Evolutionary conservation across 305 asterid genomes (phyloP), one percentile per base, ranked within the genome.

Genomic region (Striga hermonthica): DNA sequence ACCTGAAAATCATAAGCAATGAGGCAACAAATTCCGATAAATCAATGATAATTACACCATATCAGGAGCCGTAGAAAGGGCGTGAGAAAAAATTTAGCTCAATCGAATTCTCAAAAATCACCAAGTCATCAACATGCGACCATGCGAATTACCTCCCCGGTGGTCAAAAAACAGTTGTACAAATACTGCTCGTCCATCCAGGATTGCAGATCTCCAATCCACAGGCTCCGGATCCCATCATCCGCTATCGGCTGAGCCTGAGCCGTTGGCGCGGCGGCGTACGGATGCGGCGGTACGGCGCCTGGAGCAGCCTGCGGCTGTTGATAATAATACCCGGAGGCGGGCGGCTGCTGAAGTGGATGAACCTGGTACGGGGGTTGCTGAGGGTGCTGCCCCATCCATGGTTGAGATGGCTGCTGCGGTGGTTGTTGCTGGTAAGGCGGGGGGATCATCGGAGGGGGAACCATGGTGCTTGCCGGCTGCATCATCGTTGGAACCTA

Each of bases 121-220:
- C 31, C 31, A 22, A 22, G 31, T 22, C 31, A 22, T 22, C 31
- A 22, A 22, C 31, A 45, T 45, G 52, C 52, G 15, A 15, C n/a
- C 13, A 53, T 34, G 9, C 15, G 41, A 9, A 11, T 39, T 79
- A 86, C 95, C 87, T 86, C 91, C 52, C 89, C 89, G 9, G 80
- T 2, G 61, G 79, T 45, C 31, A 77, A 83, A 52, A 86, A 86
- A 72, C 84, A 78, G 47, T 11, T 62, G 13, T 58, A 41, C 16
- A 87, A 57, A 74, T 84, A 87, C 67, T 74, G 77, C 71, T 87
- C 95, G 44, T 87, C 95, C 91, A 87, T 87, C 95, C 95, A 87
- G 72, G 74, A 76, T 64, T 82, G 95, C 69, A 87, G 87, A 80
- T 87, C 95, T 40, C 95, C 95, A 74, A 84, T 87, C 95, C 95